Percentiles rank a stretch among this genome's conserved stretches.
Conservation (phyloP, 73 alveolate species). For the Tetrahymena thermophila region DNA sequence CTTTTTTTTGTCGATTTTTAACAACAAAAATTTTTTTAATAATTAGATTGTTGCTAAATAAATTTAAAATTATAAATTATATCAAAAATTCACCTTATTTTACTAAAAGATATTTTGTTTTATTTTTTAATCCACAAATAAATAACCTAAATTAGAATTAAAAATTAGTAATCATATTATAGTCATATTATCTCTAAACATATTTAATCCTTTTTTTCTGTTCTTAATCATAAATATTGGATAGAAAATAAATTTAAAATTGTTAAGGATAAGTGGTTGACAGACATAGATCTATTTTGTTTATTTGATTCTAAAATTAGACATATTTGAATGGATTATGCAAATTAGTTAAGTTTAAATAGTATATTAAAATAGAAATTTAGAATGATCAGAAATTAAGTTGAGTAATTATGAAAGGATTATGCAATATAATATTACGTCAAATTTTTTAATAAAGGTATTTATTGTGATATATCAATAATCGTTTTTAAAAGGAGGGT, state of each 20-base stretch:
- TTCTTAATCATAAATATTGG: too few species aligned
- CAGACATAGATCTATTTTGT: neutral
- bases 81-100: too few species aligned
- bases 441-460: neutral
- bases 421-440: neutral
- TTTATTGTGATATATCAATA: neutral
- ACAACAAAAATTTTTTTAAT: too few species aligned
- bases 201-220: neutral
- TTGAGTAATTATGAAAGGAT: neutral
- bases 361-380: neutral
- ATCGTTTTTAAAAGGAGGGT: neutral
- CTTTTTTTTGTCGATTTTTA: too few species aligned
- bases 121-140: too few species aligned
- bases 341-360: neutral
- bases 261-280: neutral
- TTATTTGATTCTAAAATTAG: neutral
- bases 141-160: too few species aligned
- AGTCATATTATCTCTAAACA: neutral
- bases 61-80: too few species aligned
- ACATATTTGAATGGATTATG: neutral
- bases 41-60: too few species aligned
- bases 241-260: neutral
- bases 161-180: neutral
- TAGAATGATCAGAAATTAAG: neutral
- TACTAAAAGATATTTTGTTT: too few species aligned